phyloP scores from a whole-genome alignment of 2,329 filamentous ascomycete species.

The Penicillium fuscoglaucum region DNA sequence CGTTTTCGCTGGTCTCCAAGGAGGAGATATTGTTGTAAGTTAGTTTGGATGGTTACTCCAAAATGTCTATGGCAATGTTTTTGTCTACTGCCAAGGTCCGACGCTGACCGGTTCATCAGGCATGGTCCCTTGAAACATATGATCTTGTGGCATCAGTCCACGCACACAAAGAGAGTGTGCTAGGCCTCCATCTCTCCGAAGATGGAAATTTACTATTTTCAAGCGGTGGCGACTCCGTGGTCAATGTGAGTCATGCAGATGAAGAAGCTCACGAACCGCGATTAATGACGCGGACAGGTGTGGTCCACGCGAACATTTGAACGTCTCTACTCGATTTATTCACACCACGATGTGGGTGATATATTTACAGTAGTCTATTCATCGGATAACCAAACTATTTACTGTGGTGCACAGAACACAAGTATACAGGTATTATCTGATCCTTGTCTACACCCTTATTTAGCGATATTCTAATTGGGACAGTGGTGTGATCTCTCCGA shows the following conservation, averaged over 20 bases:
- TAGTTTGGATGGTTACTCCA: neutral
- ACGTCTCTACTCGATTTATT: constrained; percentile 85
- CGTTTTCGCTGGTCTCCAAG: constrained; percentile 90
- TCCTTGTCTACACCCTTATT: neutral
- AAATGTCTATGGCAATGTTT: neutral
- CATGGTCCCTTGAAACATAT: constrained; percentile 88
- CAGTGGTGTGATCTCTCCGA: constrained; percentile 74
- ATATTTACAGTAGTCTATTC: constrained; percentile 95
- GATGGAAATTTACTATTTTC: constrained; percentile 80
- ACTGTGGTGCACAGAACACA: constrained; percentile 90
- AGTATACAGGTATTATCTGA: constrained; percentile 66
- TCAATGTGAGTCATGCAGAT: constrained; percentile 62
- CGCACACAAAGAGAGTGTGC: constrained; percentile 87
- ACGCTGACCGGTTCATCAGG: constrained; percentile 39
- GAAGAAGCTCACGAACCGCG: constrained; percentile 7
- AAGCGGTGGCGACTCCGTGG: constrained; percentile 86
- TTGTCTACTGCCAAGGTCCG: neutral
- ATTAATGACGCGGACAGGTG: constrained; percentile 48
- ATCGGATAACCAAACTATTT: constrained; percentile 73
- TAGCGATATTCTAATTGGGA: constrained; percentile 20
- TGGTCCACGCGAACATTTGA: constrained; percentile 79
- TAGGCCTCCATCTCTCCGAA: constrained; percentile 77
- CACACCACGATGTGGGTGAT: constrained; percentile 90
- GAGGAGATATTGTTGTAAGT: constrained; percentile 79
- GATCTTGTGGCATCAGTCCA: constrained; percentile 76